phyloP scores from a whole-genome alignment of 2,329 filamentous ascomycete species.

The Aspergillus sp. region DNA sequence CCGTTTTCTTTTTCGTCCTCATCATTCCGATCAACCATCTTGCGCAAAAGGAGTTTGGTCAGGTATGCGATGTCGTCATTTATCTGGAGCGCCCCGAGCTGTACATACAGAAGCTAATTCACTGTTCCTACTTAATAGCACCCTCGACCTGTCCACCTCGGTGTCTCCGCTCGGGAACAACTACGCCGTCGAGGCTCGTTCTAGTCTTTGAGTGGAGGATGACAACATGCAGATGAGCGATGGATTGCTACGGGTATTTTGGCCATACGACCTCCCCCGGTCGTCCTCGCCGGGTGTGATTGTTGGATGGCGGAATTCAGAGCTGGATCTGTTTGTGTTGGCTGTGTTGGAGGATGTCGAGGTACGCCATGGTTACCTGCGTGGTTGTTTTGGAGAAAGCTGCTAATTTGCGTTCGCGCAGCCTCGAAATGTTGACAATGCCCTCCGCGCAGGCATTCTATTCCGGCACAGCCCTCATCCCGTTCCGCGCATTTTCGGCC shows the following conservation, averaged over 20 bases:
- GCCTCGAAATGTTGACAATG: conserved; percentile 80
- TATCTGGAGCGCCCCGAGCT: neutral
- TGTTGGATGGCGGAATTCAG: conserved; percentile 94
- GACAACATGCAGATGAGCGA: conserved; percentile 66
- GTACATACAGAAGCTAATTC: neutral
- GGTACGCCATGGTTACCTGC: conserved; percentile 50
- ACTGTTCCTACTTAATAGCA: conserved; percentile 58
- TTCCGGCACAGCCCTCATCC: conserved; percentile 80
- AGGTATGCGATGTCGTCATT: conserved; percentile 59
- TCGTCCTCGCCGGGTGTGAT: conserved; percentile 78
- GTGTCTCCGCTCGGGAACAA: conserved; percentile 94
- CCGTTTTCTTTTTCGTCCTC: conserved; percentile 79
- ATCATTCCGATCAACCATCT: conserved; percentile 82
- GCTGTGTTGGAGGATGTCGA: conserved; percentile 88
- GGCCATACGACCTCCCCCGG: conserved; percentile 81
- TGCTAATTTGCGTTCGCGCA: conserved; percentile 33
- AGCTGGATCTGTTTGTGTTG: conserved; percentile 85
- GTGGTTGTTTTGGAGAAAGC: neutral
- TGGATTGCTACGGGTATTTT: conserved; percentile 97
- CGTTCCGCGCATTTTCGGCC: conserved; percentile 74
- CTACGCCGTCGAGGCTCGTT: conserved; percentile 92
- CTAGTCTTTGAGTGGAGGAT: conserved; percentile 54
- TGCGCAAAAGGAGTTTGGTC: conserved; percentile 73
- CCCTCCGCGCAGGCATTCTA: conserved; percentile 77
- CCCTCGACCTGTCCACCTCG: conserved; percentile 72